A percentile compares a stretch with the other conserved stretches of the same genome.
phyloP scores from a whole-genome alignment of 208 protist species.

The Kentomonas sorsogonicus region DNA sequence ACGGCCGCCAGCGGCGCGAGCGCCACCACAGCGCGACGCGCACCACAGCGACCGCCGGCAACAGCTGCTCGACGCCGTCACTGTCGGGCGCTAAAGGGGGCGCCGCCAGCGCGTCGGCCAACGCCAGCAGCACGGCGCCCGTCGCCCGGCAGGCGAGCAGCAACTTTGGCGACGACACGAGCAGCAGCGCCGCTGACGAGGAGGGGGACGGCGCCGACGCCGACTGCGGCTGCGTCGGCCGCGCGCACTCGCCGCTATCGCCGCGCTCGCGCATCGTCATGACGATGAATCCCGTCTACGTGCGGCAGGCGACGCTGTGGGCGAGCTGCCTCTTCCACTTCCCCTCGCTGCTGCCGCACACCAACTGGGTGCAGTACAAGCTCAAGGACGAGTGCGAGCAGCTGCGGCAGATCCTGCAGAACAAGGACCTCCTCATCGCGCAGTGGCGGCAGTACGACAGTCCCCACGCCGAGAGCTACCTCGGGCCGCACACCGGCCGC shows the following conservation, averaged over 20 bases:
- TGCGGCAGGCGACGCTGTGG: conserved; percentile 62
- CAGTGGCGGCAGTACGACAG: conserved; percentile 43
- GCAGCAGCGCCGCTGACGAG: background rate
- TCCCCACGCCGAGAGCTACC: conserved; percentile 32
- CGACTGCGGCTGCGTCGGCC: too few species aligned
- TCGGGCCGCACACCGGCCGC: conserved; percentile 37
- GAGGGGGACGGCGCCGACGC: background rate
- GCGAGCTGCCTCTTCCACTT: conserved; percentile 60
- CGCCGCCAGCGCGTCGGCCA: too few species aligned
- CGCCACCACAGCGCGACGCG: background rate
- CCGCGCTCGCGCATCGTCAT: conserved; percentile 32
- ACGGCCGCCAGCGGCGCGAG: background rate
- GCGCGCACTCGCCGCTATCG: conserved; percentile 1
- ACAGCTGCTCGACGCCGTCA: too few species aligned
- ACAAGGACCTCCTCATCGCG: conserved; percentile 72
- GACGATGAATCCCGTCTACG: conserved; percentile 28
- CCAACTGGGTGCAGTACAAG: conserved; percentile 81
- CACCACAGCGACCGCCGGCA: too few species aligned
- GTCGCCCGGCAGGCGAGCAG: too few species aligned
- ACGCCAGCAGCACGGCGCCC: background rate
- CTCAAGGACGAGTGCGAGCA: conserved; percentile 80
- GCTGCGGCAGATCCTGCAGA: conserved; percentile 66
- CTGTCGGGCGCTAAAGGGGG: too few species aligned
- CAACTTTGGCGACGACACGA: too few species aligned
- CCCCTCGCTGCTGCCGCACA: conserved; percentile 26